Evolutionary conservation across 2,329 filamentous ascomycete species (phyloP), one percentile per base, ranked within the genome.

Genomic region (Penicillium sp.): DNA sequence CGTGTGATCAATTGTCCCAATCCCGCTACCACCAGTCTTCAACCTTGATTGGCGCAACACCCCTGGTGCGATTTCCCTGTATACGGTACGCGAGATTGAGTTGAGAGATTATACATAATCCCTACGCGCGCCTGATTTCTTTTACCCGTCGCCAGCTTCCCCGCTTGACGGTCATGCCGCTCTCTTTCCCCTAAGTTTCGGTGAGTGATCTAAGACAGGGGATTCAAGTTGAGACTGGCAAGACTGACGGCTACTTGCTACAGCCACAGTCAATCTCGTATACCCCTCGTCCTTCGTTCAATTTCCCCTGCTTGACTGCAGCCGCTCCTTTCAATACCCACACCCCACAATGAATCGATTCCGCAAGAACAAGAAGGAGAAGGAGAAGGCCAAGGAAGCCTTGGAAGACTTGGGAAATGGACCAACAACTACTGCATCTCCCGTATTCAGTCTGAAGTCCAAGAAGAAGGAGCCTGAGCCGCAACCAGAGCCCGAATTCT

Each of bases 401-500:
- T 48, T 46, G 53, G 67, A 65, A 31, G 60, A 53, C 13, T 36
- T 56, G 23, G 66, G 68, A 21, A 83, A 86, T 50, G 61, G 63
- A 7, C 53, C 70, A 4, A 38, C 54, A 8, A 26, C 47, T 7
- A 53, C 42, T 15, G 9, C 36, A 39, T 42, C 13, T 2, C 63
- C 70, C 23, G 60, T 67, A 7, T 66, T 74, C 33, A 65, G 63
- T 28, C 62, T 69, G 42, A 73, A 69, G 55, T 60, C 70, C 43
- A 83, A 81, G 70, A 79, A 80, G 59, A 72, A 76, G 60, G 67
- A 70, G 16, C 66, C 74, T 54, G 77, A 82, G 62, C 67, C 79
- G 76, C 53, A 70, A 53, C 69, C 68, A 3, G 82, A 89, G 56
- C 73, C 96, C 43, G 87, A 97, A 65, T 77, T 97, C 12, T 71